These are phyloP conservation scores for Alternaria postmessia DNA, from an alignment of 2,329 filamentous ascomycete species.

Conservation along the genomic window DNA sequence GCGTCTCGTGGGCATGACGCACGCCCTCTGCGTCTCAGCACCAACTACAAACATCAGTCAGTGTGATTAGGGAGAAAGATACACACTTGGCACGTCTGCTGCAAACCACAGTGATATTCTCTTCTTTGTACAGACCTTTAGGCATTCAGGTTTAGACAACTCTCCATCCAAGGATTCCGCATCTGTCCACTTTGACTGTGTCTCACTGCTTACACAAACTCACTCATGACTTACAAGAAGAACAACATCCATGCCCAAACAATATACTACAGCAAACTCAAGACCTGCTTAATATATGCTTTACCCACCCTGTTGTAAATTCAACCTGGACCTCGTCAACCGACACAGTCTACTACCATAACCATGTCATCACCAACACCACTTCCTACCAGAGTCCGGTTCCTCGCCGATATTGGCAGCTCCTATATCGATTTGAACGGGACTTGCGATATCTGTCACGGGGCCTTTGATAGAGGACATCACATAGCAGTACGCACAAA, in stretches of 20 bases:
- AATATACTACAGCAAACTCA: not conserved
- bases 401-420: not conserved
- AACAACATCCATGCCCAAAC: not conserved
- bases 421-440: fast-evolving
- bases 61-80: not conserved
- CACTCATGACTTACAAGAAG: not conserved
- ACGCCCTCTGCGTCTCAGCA: not conserved
- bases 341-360: not conserved
- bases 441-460: too few relatives aligned
- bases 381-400: not conserved
- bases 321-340: not conserved
- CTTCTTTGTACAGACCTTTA: not conserved
- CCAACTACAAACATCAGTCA: not conserved
- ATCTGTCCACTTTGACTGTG: not conserved
- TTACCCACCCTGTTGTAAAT: not conserved
- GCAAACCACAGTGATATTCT: not conserved
- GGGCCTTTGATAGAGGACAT: too few relatives aligned
- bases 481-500: too few relatives aligned
- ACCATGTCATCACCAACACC: not conserved
- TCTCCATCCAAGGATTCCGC: not conserved
- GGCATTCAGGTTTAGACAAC: not conserved
- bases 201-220: not conserved
- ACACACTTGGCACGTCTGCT: not conserved
- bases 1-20: conserved; percentile 21
- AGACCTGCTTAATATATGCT: too few relatives aligned